Evolutionary conservation across 352 stramenopile species (phyloP).

Genomic region (Elongisporangium prolatum): DNA sequence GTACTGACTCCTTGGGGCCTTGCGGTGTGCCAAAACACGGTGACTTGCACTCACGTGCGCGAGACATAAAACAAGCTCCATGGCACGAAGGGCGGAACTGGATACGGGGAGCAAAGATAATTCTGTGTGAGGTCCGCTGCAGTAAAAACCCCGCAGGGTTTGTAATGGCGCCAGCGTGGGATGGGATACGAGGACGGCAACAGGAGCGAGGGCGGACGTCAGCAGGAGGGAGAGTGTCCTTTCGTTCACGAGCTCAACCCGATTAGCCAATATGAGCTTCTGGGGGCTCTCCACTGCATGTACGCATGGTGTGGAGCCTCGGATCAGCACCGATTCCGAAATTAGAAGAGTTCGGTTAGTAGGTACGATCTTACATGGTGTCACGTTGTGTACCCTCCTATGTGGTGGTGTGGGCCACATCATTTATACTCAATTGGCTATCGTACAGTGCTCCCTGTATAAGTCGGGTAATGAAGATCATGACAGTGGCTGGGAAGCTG

Average conservation of each 20-base stretch:
- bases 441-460: not conserved
- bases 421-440: not conserved
- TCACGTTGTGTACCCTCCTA: not conserved
- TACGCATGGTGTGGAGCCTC: not conserved
- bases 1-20: not conserved
- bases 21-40: not conserved
- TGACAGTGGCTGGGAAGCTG: not conserved
- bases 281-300: not conserved
- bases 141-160: not conserved
- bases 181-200: not conserved
- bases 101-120: not conserved
- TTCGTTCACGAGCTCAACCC: not conserved
- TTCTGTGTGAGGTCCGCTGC: not conserved
- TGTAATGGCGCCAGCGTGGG: not conserved
- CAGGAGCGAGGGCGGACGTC: not conserved
- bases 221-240: not conserved
- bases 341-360: not conserved
- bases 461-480: too few relatives aligned
- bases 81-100: not conserved
- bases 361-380: not conserved
- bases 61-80: not conserved
- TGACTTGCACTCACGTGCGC: not conserved
- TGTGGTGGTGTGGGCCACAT: not conserved
- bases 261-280: not conserved
- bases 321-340: not conserved